A percentile compares a stretch with the other conserved stretches of the same genome.
phyloP scores from a whole-genome alignment of 495 filamentous ascomycete species.

The Clavariopsis aquatica region DNA sequence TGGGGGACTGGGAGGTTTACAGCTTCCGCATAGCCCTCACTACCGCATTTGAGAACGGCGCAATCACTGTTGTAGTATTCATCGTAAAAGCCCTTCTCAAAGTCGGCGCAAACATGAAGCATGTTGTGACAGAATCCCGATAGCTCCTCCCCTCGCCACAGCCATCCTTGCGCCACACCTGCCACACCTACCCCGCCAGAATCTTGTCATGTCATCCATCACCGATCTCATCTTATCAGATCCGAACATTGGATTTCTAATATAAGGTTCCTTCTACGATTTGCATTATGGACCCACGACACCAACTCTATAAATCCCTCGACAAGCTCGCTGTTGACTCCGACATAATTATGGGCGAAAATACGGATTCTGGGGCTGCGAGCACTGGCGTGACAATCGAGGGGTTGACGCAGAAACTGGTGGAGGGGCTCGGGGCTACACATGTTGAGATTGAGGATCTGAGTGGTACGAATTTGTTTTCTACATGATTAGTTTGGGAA shows the following conservation, averaged over 20 bases:
- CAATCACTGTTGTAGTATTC: conserved; percentile 46
- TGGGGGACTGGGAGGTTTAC: conserved; percentile 54
- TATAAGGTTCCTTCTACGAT: neutral
- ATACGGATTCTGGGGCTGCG: conserved; percentile 51
- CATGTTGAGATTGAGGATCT: conserved; percentile 92
- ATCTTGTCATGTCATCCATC: conserved; percentile 23
- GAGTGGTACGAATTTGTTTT: conserved; percentile 64
- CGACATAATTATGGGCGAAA: conserved; percentile 37
- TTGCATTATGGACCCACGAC: conserved; percentile 22
- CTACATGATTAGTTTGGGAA: neutral
- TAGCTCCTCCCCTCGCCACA: neutral
- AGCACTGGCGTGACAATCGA: conserved; percentile 67
- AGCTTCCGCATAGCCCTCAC: conserved; percentile 78
- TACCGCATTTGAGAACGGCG: conserved; percentile 74
- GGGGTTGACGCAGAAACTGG: conserved; percentile 66
- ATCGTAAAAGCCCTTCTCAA: conserved; percentile 37
- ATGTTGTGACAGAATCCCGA: neutral
- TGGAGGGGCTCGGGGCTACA: conserved; percentile 70
- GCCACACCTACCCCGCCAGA: conserved; percentile 1
- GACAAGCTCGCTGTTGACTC: conserved; percentile 18
- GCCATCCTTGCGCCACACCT: neutral
- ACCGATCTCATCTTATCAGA: conserved; percentile 34
- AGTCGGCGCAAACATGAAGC: conserved; percentile 6
- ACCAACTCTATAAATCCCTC: conserved; percentile 30
- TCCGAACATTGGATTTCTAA: conserved; percentile 20